Conservation (phyloP, 805 yeast genomes). For the Metschnikowia kofuensis region DNA sequence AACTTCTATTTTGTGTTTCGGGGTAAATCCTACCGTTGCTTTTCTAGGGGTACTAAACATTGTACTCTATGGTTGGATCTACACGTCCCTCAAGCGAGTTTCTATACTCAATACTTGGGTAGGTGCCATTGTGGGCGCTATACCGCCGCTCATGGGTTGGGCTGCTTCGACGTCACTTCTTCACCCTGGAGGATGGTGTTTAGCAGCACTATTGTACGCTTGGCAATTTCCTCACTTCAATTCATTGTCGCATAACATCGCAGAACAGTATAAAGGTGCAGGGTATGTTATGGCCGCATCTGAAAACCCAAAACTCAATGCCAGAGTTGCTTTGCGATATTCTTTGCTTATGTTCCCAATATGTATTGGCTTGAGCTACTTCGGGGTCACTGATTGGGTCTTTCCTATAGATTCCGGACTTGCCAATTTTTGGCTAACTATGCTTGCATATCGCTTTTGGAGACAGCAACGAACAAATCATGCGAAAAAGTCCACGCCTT, state of each 20-base stretch:
- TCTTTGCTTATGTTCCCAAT: constrained; percentile 92
- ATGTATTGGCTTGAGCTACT: constrained; percentile 78
- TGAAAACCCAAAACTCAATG: constrained; percentile 86
- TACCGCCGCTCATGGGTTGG: constrained; percentile 99
- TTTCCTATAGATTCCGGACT: constrained; percentile 80
- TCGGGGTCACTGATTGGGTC: constrained; percentile 75
- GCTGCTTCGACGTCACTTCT: constrained; percentile 72
- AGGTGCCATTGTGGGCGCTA: constrained; percentile 98
- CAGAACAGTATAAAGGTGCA: constrained; percentile 84
- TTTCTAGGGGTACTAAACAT: constrained; percentile 77
- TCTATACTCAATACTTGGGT: constrained; percentile 95
- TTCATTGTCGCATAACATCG: constrained; percentile 82
- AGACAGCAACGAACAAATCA: constrained; percentile 69
- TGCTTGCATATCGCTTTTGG: constrained; percentile 81
- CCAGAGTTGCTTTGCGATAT: constrained; percentile 88
- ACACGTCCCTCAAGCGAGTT: constrained; percentile 84
- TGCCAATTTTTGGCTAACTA: constrained; percentile 83
- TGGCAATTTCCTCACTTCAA: constrained; percentile 99
- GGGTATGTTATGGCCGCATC: constrained; percentile 98
- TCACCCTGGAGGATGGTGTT: constrained; percentile 93
- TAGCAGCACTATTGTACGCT: constrained; percentile 85
- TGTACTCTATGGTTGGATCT: constrained; percentile 80
- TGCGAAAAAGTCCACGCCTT: constrained; percentile 39
- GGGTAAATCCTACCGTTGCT: constrained; percentile 87
- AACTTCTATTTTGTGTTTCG: constrained; percentile 60